Evolutionary conservation across 2,329 filamentous ascomycete genomes (phyloP).

Genomic region (Ophiostoma ips): DNA sequence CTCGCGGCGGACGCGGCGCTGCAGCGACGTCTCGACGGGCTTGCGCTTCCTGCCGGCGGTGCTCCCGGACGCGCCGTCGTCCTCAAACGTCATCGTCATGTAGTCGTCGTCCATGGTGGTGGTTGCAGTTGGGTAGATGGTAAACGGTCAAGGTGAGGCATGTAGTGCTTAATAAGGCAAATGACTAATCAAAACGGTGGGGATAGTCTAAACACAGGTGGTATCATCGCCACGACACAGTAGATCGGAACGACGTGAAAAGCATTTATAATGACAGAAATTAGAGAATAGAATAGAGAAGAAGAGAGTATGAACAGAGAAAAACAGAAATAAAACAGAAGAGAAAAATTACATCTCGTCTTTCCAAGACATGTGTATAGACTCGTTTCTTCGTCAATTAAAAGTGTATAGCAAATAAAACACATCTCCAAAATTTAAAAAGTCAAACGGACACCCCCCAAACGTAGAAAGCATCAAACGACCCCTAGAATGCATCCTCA

Average conservation of each 20-base stretch:
- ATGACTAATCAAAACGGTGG: no score
- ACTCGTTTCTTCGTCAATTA: conserved; percentile 3
- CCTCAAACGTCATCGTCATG: conserved; percentile 86
- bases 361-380: background rate
- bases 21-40: conserved; percentile 34
- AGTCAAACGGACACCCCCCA: background rate
- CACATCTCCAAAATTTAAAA: background rate
- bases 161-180: no score
- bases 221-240: no score
- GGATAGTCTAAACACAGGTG: no score
- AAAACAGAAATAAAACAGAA: background rate
- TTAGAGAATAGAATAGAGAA: background rate
- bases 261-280: background rate
- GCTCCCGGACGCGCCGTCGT: conserved; percentile 30
- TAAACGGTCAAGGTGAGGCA: no score
- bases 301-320: background rate
- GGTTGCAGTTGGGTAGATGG: background rate
- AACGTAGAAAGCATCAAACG: background rate
- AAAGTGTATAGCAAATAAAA: background rate
- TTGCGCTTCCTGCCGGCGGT: conserved; percentile 1
- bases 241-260: no score
- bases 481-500: conserved; percentile 56
- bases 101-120: conserved; percentile 58
- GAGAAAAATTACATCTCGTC: background rate
- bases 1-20: conserved; percentile 38